These are phyloP conservation scores for Cordyceps cicadae DNA, from an alignment of 2,329 filamentous ascomycete species.

Conservation along the genomic window DNA sequence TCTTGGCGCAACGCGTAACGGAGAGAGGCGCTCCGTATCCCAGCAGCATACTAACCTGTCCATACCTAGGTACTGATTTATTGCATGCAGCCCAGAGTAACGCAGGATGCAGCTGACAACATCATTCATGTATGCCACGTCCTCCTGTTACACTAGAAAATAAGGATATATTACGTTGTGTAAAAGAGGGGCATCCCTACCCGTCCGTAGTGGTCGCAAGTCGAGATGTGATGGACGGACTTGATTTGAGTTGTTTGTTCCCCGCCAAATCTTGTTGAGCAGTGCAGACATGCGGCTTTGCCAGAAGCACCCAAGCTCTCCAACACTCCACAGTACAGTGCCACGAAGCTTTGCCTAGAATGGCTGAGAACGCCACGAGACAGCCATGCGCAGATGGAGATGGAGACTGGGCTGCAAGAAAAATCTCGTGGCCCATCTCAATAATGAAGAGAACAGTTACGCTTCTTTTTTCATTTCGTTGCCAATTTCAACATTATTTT, in stretches of 20 bases:
- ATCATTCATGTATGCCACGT: not conserved
- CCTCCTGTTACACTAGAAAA: not conserved
- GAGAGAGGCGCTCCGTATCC: too few species aligned
- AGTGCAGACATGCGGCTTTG: not conserved
- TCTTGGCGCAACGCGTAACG: too few species aligned
- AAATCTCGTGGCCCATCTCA: not conserved
- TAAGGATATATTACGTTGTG: not conserved
- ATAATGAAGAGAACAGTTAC: not conserved
- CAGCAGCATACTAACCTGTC: too few species aligned
- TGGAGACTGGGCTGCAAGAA: not conserved
- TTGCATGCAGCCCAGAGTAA: not conserved
- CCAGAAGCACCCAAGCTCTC: not conserved
- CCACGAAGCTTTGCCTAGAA: not conserved
- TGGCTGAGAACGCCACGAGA: not conserved
- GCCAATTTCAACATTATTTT: too few species aligned
- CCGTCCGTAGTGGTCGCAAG: not conserved
- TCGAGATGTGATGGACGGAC: not conserved
- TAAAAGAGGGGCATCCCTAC: not conserved
- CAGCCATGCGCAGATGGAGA: not conserved
- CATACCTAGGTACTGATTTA: not conserved
- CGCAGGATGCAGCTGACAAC: not conserved
- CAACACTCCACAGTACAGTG: not conserved
- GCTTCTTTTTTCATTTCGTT: not conserved
- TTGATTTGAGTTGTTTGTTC: not conserved
- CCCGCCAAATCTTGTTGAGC: not conserved